These are phyloP conservation scores for Chalciporus piperatus DNA, from an alignment of 768 basidiomycete genomes.

Conservation along the genomic window DNA sequence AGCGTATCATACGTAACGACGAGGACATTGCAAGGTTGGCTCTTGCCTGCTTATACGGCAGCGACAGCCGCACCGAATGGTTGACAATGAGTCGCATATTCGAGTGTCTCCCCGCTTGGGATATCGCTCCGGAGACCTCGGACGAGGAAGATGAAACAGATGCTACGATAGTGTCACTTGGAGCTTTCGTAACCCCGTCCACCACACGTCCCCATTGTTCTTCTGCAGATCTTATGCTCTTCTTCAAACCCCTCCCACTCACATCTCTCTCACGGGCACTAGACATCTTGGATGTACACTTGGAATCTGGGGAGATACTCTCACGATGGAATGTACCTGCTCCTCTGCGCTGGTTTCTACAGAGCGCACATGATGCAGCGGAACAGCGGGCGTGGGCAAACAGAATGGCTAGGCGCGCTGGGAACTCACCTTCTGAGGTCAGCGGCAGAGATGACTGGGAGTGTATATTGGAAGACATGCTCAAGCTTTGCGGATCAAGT, in stretches of 20 bases:
- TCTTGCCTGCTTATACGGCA: slow-evolving; percentile 86
- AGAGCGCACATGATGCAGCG: slow-evolving; percentile 57
- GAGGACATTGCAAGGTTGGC: slow-evolving; percentile 84
- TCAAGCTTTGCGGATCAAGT: slow-evolving; percentile 65
- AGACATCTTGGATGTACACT: slow-evolving; percentile 90
- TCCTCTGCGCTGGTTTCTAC: slow-evolving; percentile 87
- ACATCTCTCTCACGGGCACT: slow-evolving; percentile 76
- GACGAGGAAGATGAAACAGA: slow-evolving; percentile 74
- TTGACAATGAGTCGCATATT: slow-evolving; percentile 86
- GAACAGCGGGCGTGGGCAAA: slow-evolving; percentile 87
- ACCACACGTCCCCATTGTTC: slow-evolving; percentile 54
- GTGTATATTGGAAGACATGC: slow-evolving; percentile 87
- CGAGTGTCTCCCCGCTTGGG: slow-evolving; percentile 95
- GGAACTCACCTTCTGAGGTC: slow-evolving; percentile 50
- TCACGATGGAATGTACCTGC: slow-evolving; percentile 84
- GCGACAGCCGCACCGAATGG: slow-evolving; percentile 69
- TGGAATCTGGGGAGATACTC: slow-evolving; percentile 91
- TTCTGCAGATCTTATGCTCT: slow-evolving; percentile 70
- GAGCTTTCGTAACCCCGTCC: slow-evolving; percentile 74
- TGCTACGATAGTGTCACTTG: slow-evolving; percentile 77
- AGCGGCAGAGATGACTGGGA: slow-evolving; percentile 77
- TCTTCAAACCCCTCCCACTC: slow-evolving; percentile 78
- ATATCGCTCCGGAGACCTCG: slow-evolving; percentile 51
- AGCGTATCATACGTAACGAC: slow-evolving; percentile 77
- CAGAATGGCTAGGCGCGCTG: slow-evolving; percentile 73